Conservation (phyloP, 495 filamentous ascomycete species). For the Polyplosphaeria fusca region DNA sequence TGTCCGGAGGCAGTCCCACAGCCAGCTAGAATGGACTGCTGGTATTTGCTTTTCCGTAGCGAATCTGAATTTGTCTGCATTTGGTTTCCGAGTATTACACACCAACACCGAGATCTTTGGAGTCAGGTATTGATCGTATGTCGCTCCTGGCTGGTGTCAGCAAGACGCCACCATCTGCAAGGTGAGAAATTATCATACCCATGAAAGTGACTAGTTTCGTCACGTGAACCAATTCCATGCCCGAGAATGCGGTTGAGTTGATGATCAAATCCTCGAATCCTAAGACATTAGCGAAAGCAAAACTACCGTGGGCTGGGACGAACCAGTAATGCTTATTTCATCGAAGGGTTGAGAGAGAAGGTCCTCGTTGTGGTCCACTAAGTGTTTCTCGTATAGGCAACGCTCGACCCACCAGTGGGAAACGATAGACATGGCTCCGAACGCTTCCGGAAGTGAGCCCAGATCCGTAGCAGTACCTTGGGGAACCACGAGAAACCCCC, state of each 20-base stretch:
- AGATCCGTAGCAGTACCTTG: constrained; percentile 23
- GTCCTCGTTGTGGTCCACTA: constrained; percentile 67
- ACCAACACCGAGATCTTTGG: constrained; percentile 65
- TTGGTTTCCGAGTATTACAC: constrained; percentile 57
- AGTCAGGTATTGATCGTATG: constrained; percentile 72
- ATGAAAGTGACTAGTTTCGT: constrained; percentile 70
- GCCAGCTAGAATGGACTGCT: constrained; percentile 74
- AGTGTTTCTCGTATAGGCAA: constrained; percentile 70
- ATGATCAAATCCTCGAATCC: constrained; percentile 68
- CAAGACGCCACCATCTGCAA: neutral
- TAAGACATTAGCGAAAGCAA: constrained; percentile 1
- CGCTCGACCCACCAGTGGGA: constrained; percentile 93
- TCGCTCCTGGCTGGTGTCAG: constrained; percentile 50
- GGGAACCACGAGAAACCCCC: constrained; percentile 31
- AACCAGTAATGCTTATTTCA: constrained; percentile 62
- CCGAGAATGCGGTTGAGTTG: constrained; percentile 76
- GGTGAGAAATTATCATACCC: constrained; percentile 47
- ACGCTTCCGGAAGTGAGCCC: constrained; percentile 27
- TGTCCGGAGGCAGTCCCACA: constrained; percentile 71
- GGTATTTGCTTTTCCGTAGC: constrained; percentile 71
- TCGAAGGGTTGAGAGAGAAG: constrained; percentile 73
- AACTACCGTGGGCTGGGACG: constrained; percentile 11
- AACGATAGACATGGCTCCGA: constrained; percentile 51
- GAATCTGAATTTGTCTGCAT: constrained; percentile 72
- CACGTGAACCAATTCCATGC: constrained; percentile 81